A percentile compares a stretch with the other conserved stretches of the same genome.
Evolutionary conservation across 345 rosid species (phyloP).

Genomic region (Microthlaspi erraticum): DNA sequence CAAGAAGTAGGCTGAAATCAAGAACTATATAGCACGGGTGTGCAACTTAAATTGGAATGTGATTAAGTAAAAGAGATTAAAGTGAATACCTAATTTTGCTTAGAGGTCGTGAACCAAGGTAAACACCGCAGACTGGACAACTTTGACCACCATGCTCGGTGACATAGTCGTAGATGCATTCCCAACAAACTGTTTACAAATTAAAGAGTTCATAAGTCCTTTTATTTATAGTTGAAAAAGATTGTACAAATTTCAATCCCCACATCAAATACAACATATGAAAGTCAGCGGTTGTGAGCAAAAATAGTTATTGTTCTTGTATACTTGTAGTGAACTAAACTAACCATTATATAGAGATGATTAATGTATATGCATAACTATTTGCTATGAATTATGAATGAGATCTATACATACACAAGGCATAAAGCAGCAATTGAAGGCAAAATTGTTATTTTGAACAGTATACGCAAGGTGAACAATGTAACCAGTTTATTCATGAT

Average conservation of each 20-base stretch:
- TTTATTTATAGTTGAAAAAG: too few species aligned
- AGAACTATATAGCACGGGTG: not conserved
- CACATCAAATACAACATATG: not conserved
- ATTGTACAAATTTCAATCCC: too few species aligned
- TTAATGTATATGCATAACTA: too few species aligned
- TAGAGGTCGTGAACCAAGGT: not conserved
- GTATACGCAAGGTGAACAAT: not conserved
- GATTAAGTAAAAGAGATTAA: not conserved
- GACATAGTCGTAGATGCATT: conserved; percentile 5
- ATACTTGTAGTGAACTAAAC: too few species aligned
- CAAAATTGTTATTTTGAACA: not conserved
- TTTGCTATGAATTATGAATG: too few species aligned
- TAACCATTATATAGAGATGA: too few species aligned
- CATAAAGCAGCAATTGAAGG: not conserved
- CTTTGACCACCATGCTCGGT: not conserved
- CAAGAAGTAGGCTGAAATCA: not conserved
- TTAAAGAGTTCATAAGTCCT: not conserved
- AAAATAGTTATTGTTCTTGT: too few species aligned
- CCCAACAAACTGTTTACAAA: conserved; percentile 18
- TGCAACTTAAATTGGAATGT: not conserved
- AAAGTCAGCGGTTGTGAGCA: not conserved
- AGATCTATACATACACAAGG: too few species aligned
- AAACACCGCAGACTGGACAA: conserved; percentile 6
- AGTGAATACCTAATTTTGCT: not conserved
- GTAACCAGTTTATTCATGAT: too few species aligned